Conservation (phyloP, 2,329 filamentous ascomycete species). For the Cladosporium sp. region DNA sequence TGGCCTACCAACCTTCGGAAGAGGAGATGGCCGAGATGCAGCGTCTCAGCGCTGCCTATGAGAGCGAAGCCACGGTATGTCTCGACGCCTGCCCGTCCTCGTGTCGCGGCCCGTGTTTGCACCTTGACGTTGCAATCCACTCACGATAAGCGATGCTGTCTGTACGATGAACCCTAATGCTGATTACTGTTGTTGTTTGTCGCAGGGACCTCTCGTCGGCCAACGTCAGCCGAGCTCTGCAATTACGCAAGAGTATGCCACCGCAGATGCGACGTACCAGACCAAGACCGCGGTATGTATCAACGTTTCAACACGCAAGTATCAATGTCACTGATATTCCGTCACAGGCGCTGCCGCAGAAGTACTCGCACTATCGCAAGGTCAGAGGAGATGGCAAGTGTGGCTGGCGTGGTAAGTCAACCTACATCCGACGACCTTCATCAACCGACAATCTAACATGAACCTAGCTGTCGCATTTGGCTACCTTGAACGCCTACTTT, state of each 20-base stretch:
- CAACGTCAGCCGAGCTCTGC: conserved; percentile 73
- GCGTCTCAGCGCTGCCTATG: conserved; percentile 62
- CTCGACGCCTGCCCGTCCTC: background rate
- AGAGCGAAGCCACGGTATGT: conserved; percentile 58
- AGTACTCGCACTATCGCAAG: conserved; percentile 83
- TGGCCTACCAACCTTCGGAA: conserved; percentile 44
- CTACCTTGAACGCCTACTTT: conserved; percentile 85
- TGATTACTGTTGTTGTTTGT: conserved; percentile 26
- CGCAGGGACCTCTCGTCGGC: conserved; percentile 79
- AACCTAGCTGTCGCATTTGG: conserved; percentile 80
- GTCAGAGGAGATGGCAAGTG: conserved; percentile 94
- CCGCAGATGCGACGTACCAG: conserved; percentile 80
- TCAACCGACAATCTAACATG: conserved; percentile 37
- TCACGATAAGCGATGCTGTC: background rate
- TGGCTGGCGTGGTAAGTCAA: conserved; percentile 88
- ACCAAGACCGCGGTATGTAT: conserved; percentile 79
- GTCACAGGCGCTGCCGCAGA: conserved; percentile 71
- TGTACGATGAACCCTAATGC: conserved; percentile 21
- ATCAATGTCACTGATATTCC: background rate
- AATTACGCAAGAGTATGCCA: conserved; percentile 84
- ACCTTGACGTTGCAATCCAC: background rate
- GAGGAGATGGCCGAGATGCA: conserved; percentile 64
- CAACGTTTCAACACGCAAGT: background rate
- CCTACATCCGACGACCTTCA: background rate
- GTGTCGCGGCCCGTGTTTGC: conserved; percentile 32